Percentiles rank a stretch among this genome's conserved stretches.
phyloP scores from a whole-genome alignment of 75 land plant genomes.

The Gnetum montanum region DNA sequence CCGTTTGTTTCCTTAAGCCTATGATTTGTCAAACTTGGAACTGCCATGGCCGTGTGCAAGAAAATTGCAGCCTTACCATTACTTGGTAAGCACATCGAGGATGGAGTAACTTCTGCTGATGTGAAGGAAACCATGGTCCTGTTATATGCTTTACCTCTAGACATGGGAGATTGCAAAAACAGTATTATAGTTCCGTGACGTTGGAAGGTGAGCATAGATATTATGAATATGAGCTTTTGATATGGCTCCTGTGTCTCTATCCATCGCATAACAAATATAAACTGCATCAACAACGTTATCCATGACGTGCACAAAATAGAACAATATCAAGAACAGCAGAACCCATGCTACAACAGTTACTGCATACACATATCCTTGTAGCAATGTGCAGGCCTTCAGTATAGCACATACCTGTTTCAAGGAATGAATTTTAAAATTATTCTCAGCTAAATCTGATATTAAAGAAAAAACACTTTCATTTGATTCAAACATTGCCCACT shows the following conservation, averaged over 20 bases:
- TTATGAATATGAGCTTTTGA: constrained; percentile 77
- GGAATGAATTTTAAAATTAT: constrained; percentile 8
- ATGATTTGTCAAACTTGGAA: too few relatives aligned
- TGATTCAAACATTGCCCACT: too few relatives aligned
- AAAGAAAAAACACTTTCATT: too few relatives aligned
- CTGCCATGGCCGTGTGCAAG: too few relatives aligned
- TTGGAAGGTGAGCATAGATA: constrained; percentile 67
- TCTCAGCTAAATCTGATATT: too few relatives aligned
- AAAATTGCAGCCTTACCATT: too few relatives aligned
- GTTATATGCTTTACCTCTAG: background rate
- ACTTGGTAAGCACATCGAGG: too few relatives aligned
- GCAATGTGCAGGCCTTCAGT: constrained; percentile 27
- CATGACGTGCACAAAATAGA: constrained; percentile 57
- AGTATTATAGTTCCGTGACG: constrained; percentile 37
- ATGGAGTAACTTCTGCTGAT: too few relatives aligned
- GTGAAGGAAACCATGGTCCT: too few relatives aligned
- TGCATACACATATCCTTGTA: constrained; percentile 37
- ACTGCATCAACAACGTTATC: constrained; percentile 83
- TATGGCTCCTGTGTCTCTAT: constrained; percentile 76
- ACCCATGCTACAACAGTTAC: constrained; percentile 53
- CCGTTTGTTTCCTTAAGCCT: too few relatives aligned
- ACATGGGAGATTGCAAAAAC: constrained; percentile 21
- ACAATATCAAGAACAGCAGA: constrained; percentile 52
- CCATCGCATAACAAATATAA: constrained; percentile 89
- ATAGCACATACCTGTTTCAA: constrained; percentile 66